phyloP scores from a whole-genome alignment of 148 eudicot species.

The Rhododendron williamsianum region DNA sequence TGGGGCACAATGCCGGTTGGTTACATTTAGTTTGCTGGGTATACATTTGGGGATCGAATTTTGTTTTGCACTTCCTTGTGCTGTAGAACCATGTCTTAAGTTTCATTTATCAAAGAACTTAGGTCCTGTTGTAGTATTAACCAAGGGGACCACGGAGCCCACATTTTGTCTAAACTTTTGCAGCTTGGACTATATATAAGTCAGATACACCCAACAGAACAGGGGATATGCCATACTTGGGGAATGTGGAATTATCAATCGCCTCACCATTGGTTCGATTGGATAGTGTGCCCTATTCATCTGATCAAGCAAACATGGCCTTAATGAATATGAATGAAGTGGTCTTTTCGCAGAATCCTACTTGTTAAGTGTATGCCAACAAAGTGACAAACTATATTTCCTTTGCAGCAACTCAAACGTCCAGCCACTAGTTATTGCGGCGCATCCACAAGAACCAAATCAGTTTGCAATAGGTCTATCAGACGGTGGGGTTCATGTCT shows the following conservation, averaged over 20 bases:
- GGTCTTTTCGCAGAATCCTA: background rate
- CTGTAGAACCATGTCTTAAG: background rate
- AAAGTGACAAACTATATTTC: background rate
- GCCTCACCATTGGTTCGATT: background rate
- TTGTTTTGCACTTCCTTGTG: background rate
- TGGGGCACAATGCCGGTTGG: background rate
- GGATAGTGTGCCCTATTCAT: background rate
- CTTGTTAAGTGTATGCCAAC: background rate
- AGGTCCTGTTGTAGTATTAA: background rate
- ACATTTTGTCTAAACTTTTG: background rate
- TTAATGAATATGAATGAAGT: background rate
- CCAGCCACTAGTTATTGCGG: conserved; percentile 79
- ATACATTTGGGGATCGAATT: background rate
- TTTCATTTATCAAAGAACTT: background rate
- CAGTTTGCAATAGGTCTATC: conserved; percentile 88
- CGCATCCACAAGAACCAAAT: conserved; percentile 80
- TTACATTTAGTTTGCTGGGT: background rate
- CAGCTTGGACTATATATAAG: background rate
- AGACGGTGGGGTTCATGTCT: conserved; percentile 82
- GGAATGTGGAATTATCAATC: background rate
- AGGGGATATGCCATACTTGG: background rate
- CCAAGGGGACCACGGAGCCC: background rate
- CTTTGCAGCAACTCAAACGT: conserved; percentile 58
- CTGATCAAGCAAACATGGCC: background rate
- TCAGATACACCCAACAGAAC: background rate